phyloP scores from a whole-genome alignment of 139 green algal species.

The Chlamydomonas sp. region DNA sequence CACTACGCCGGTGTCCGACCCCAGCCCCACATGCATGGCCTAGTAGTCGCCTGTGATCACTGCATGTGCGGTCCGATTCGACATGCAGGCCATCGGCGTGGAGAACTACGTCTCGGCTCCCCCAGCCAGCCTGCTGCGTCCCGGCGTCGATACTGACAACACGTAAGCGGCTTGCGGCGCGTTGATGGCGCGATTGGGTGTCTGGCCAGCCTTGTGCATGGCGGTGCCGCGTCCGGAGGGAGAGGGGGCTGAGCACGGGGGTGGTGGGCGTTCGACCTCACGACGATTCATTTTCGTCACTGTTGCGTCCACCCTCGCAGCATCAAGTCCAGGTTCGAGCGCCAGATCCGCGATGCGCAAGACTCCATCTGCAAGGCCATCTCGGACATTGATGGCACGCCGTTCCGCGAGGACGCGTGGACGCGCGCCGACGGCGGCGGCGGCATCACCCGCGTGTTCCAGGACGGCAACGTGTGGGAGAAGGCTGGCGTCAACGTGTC shows the following conservation, averaged over 20 bases:
- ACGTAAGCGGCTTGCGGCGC: constrained; percentile 36
- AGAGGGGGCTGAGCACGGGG: neutral
- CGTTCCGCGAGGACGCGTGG: constrained; percentile 94
- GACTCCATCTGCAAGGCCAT: constrained; percentile 85
- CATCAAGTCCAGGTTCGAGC: constrained; percentile 77
- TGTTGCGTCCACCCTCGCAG: constrained; percentile 26
- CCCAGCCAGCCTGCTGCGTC: constrained; percentile 45
- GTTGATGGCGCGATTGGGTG: neutral
- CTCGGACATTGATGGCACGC: constrained; percentile 78
- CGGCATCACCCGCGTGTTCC: constrained; percentile 92
- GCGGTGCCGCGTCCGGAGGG: neutral
- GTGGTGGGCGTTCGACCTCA: neutral
- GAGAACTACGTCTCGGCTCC: constrained; percentile 40
- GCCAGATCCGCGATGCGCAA: constrained; percentile 76
- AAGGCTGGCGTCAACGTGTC: constrained; percentile 92
- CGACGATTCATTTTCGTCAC: neutral
- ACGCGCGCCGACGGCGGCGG: constrained; percentile 79
- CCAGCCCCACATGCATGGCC: neutral
- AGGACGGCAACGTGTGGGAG: constrained; percentile 84
- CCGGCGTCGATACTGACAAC: constrained; percentile 52
- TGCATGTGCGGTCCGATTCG: neutral
- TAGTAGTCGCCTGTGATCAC: neutral
- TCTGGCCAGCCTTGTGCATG: neutral
- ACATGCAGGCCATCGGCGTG: constrained; percentile 7
- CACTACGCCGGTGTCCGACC: neutral